Evolutionary conservation across 257 asterid genomes (phyloP).

Genomic region (Solanum clarkiae): DNA sequence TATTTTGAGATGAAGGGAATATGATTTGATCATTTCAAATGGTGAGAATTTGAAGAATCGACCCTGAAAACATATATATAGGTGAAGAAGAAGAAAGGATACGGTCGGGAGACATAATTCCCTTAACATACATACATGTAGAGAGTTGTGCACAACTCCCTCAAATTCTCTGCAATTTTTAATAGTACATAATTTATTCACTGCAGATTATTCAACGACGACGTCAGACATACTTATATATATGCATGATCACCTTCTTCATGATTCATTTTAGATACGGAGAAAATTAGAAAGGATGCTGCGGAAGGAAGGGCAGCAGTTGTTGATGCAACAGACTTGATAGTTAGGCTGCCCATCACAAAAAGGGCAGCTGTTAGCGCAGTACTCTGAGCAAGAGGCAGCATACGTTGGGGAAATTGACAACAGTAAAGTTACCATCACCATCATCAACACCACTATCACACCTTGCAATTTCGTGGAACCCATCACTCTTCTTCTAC

Average conservation of each 20-base stretch:
- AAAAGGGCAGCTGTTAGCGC: not conserved
- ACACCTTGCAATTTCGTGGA: not conserved
- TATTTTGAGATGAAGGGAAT: too few relatives aligned
- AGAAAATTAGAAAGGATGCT: not conserved
- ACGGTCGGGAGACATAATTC: too few relatives aligned
- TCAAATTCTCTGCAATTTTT: too few relatives aligned
- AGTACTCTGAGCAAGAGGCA: not conserved
- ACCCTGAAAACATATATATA: too few relatives aligned
- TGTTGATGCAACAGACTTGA: not conserved
- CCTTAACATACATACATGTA: too few relatives aligned
- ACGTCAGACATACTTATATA: too few relatives aligned
- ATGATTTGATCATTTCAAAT: not conserved
- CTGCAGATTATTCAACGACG: too few relatives aligned
- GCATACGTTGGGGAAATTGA: not conserved
- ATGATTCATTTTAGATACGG: not conserved
- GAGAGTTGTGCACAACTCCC: too few relatives aligned
- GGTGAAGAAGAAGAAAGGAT: too few relatives aligned
- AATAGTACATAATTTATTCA: too few relatives aligned
- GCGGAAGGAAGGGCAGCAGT: not conserved
- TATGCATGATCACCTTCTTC: not conserved
- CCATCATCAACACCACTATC: not conserved
- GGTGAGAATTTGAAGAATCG: too few relatives aligned
- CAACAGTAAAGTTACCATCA: not conserved
- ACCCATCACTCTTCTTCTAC: not conserved
- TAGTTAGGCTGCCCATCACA: not conserved